phyloP scores from a whole-genome alignment of 805 yeast genomes.

The Vanderwaltozyma polyspora region DNA sequence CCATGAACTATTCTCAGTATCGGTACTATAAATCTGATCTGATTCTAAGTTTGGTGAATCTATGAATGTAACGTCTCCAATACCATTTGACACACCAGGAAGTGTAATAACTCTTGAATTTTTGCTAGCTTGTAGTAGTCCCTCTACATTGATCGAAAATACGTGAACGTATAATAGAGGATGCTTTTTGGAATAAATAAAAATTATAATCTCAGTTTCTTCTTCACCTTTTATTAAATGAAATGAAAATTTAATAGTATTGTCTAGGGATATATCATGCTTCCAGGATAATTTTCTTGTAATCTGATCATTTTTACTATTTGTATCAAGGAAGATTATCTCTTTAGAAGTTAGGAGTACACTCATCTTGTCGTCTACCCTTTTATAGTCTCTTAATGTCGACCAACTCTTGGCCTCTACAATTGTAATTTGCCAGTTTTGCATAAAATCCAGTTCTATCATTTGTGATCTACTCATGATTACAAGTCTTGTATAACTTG shows the following conservation, averaged over 20 bases:
- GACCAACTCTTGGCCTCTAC: conserved; percentile 47
- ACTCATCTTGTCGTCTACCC: conserved; percentile 28
- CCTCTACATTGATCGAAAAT: conserved; percentile 7
- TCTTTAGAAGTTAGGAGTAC: conserved; percentile 59
- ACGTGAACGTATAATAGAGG: conserved; percentile 13
- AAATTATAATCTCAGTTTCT: conserved; percentile 5
- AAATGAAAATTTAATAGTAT: conserved; percentile 35
- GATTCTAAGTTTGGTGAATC: no score
- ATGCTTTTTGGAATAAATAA: conserved; percentile 14
- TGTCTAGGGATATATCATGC: conserved; percentile 49
- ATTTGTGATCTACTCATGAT: conserved; percentile 36
- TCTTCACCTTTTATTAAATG: conserved; percentile 10
- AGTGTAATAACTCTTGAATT: conserved; percentile 10
- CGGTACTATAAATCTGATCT: no score
- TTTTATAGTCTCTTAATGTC: conserved; percentile 34
- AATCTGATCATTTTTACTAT: conserved; percentile 24
- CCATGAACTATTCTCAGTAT: no score
- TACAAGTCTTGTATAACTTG: conserved; percentile 21
- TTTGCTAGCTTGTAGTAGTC: conserved; percentile 9
- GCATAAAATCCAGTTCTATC: conserved; percentile 22
- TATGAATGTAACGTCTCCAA: conserved; percentile 3
- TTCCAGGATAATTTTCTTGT: conserved; percentile 57
- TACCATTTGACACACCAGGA: conserved; percentile 7
- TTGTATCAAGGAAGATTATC: conserved; percentile 39
- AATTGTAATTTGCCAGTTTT: conserved; percentile 26